phyloP scores from a whole-genome alignment of 179 eudicot species.

The Spergularia azorica region DNA sequence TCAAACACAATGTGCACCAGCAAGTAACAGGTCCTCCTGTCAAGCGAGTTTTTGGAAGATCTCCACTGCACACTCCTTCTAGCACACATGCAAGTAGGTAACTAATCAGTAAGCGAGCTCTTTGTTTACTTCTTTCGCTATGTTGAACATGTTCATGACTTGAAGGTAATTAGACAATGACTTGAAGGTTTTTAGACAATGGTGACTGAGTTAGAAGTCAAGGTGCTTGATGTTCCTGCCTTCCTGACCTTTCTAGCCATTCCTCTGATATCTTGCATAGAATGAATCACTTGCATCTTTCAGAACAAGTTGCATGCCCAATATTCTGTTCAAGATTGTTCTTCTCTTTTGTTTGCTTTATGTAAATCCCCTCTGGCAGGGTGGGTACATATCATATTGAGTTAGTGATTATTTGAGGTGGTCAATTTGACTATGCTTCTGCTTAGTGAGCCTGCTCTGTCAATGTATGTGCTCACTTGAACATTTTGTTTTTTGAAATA shows the following conservation, averaged over 20 bases:
- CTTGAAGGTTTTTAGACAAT: background rate
- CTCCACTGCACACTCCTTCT: slow-evolving; percentile 30
- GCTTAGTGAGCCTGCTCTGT: too few relatives aligned
- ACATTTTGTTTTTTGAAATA: too few relatives aligned
- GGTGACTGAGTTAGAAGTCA: background rate
- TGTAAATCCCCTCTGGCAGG: background rate
- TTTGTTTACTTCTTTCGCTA: background rate
- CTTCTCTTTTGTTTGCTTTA: background rate
- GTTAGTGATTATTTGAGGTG: background rate
- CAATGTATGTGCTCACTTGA: too few relatives aligned
- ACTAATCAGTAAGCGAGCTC: background rate
- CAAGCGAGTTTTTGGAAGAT: slow-evolving; percentile 33
- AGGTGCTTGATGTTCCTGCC: background rate
- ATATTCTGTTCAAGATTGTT: background rate
- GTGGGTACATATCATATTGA: background rate
- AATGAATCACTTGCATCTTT: background rate
- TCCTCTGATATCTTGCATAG: background rate
- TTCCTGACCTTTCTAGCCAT: background rate
- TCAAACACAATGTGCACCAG: slow-evolving; percentile 45
- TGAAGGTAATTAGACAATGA: background rate
- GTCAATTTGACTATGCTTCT: background rate
- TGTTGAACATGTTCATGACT: too few relatives aligned
- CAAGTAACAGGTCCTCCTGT: slow-evolving; percentile 80
- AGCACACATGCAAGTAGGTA: slow-evolving; percentile 39
- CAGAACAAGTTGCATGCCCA: background rate